Conservation (phyloP, 257 asterid species). For the Cinchona pubescens region DNA sequence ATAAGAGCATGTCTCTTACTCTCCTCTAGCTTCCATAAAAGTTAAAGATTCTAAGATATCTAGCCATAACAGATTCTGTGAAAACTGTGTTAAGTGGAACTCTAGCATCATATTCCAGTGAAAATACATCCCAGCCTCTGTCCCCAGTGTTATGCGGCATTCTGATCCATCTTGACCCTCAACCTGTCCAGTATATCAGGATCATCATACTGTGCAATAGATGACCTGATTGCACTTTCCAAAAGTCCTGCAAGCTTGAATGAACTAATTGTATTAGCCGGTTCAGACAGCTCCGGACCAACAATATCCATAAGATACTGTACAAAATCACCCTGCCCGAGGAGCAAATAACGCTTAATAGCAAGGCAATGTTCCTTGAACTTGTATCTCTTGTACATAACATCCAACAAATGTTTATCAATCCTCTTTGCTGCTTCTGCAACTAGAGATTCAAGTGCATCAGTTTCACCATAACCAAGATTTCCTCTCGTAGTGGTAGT, state of each 20-base stretch:
- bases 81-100: slow-evolving; percentile 87
- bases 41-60: slow-evolving; percentile 77
- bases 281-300: slow-evolving; percentile 92
- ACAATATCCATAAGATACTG: slow-evolving; percentile 96
- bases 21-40: slow-evolving; percentile 87
- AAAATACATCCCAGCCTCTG: slow-evolving; percentile 97
- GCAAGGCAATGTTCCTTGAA: slow-evolving; percentile 98
- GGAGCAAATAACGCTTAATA: slow-evolving; percentile 93
- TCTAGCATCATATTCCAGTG: slow-evolving; percentile 89
- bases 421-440: slow-evolving; percentile 91
- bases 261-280: slow-evolving; percentile 92
- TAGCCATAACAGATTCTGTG: slow-evolving; percentile 90
- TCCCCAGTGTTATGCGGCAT: slow-evolving; percentile 95
- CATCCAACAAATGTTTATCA: slow-evolving; percentile 85
- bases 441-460: slow-evolving; percentile 90
- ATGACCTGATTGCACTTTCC: slow-evolving; percentile 90
- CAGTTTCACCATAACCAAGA: slow-evolving; percentile 93
- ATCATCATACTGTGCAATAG: slow-evolving; percentile 95
- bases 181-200: slow-evolving; percentile 81
- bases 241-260: slow-evolving; percentile 89
- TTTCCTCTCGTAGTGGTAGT: slow-evolving; percentile 87
- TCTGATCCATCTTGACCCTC: slow-evolving; percentile 92
- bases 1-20: slow-evolving; percentile 91
- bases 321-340: slow-evolving; percentile 98
- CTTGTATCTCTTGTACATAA: slow-evolving; percentile 68